Conservation (phyloP, 345 rosid genomes). For the Hevea brasiliensis region DNA sequence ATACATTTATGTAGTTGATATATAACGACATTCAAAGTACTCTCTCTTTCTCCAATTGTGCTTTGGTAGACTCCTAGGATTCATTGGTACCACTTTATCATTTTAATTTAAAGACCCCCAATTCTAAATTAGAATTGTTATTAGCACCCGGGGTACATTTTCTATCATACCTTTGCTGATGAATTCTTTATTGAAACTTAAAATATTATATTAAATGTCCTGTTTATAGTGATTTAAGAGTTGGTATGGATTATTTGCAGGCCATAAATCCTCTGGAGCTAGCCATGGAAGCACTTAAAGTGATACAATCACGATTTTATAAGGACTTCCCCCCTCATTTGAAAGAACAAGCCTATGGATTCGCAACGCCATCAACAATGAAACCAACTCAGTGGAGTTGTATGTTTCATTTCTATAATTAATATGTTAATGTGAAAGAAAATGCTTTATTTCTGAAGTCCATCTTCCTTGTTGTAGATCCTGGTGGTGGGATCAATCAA, state of each 20-base stretch:
- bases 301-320: slow-evolving; percentile 77
- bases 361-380: slow-evolving; percentile 97
- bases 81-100: neutral
- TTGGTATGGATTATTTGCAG: slow-evolving; percentile 38
- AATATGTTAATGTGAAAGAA: slow-evolving; percentile 14
- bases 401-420: slow-evolving; percentile 37
- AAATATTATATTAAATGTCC: neutral
- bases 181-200: neutral
- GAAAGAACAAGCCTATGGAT: slow-evolving; percentile 74
- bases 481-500: slow-evolving; percentile 98
- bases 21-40: too few species aligned
- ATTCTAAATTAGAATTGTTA: neutral
- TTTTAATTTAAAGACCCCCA: neutral
- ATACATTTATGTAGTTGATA: too few species aligned
- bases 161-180: neutral
- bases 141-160: neutral
- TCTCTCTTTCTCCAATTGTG: too few species aligned
- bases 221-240: slow-evolving; percentile 4
- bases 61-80: too few species aligned
- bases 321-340: slow-evolving; percentile 86
- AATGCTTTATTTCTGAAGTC: slow-evolving; percentile 21
- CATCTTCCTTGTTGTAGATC: slow-evolving; percentile 53
- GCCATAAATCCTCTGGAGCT: slow-evolving; percentile 93
- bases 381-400: slow-evolving; percentile 98
- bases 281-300: slow-evolving; percentile 84